Conservation (phyloP, 2,329 filamentous ascomycete genomes). For the Verticillium albo-atrum region DNA sequence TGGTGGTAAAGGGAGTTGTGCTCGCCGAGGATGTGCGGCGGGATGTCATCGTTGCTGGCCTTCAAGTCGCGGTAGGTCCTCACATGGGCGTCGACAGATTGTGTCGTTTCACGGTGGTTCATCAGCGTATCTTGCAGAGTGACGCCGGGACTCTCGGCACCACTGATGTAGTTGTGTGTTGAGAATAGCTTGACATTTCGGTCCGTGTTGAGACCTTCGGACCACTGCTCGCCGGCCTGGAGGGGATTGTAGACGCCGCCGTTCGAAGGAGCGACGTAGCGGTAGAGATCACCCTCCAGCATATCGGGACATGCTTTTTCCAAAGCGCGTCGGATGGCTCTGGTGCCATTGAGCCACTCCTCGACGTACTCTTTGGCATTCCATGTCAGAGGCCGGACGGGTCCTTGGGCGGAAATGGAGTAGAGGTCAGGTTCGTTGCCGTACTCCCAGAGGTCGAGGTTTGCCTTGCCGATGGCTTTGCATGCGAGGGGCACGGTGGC, state of each 20-base stretch:
- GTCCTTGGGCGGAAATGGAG: conserved; percentile 44
- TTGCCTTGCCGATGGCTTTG: conserved; percentile 45
- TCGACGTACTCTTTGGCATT: conserved; percentile 49
- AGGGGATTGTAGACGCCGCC: conserved; percentile 47
- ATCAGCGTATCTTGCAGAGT: conserved; percentile 59
- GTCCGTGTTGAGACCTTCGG: conserved; percentile 46
- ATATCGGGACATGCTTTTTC: conserved; percentile 46
- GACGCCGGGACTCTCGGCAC: conserved; percentile 53
- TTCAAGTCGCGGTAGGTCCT: conserved; percentile 38
- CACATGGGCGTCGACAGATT: conserved; percentile 43
- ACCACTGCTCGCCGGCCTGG: conserved; percentile 44
- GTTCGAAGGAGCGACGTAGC: conserved; percentile 53
- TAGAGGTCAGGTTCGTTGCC: conserved; percentile 63
- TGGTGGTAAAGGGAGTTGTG: conserved; percentile 60
- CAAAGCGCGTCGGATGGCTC: conserved; percentile 41
- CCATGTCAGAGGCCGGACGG: conserved; percentile 47
- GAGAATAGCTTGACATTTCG: conserved; percentile 48
- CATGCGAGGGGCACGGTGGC: conserved; percentile 53
- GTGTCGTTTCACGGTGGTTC: conserved; percentile 54
- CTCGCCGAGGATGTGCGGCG: conserved; percentile 56
- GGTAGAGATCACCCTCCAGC: conserved; percentile 31
- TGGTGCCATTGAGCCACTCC: conserved; percentile 54
- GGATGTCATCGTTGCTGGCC: conserved; percentile 35
- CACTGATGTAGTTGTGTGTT: conserved; percentile 61
- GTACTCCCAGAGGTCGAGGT: conserved; percentile 55